These are phyloP conservation scores for Globisporangium iwayamae DNA, from an alignment of 352 stramenopile genomes.

Conservation along the genomic window DNA sequence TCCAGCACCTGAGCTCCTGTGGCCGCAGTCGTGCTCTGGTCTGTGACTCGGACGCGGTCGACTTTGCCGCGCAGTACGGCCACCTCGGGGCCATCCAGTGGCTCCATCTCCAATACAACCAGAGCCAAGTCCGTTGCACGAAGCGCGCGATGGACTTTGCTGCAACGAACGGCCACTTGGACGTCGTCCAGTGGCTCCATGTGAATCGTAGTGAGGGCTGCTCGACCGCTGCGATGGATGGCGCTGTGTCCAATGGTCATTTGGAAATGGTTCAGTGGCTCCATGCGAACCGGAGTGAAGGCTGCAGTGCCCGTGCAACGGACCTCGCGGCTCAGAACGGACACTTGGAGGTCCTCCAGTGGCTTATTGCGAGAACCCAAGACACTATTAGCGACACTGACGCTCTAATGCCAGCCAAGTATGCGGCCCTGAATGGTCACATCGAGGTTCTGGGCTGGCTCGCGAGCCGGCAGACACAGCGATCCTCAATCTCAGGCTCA, in stretches of 20 bases:
- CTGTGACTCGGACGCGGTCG: background rate
- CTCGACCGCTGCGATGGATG: background rate
- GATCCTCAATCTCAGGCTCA: background rate
- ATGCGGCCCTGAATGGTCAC: background rate
- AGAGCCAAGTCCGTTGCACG: background rate
- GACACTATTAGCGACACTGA: background rate
- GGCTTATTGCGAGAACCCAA: background rate
- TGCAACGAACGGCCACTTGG: background rate
- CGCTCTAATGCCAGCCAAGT: background rate
- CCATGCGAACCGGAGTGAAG: background rate
- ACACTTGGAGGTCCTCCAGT: background rate
- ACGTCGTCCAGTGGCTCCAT: constrained; percentile 5
- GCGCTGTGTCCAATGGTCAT: background rate
- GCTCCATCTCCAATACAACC: background rate
- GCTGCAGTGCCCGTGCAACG: background rate
- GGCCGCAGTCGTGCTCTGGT: background rate
- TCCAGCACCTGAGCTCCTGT: background rate
- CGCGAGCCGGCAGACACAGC: background rate
- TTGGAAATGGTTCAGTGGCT: constrained; percentile 2
- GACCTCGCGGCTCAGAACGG: background rate
- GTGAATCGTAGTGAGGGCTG: background rate
- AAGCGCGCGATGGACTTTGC: constrained; percentile 5
- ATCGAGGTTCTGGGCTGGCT: background rate
- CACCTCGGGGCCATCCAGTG: constrained; percentile 3
- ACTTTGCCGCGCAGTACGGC: constrained; percentile 2